phyloP scores from a whole-genome alignment of 257 asterid species.

The Coffea eugenioides region DNA sequence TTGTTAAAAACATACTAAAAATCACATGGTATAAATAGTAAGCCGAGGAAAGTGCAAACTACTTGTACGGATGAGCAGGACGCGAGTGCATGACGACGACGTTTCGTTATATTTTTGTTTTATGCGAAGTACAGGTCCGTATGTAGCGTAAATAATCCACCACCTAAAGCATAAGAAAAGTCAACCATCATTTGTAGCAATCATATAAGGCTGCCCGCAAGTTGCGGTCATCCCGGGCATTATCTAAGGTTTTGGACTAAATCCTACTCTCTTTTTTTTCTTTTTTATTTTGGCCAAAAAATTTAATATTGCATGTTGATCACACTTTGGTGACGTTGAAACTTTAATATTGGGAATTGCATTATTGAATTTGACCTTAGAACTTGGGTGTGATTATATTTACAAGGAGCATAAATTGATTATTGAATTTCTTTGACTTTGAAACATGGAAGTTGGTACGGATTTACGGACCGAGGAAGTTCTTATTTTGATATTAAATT shows the following conservation, averaged over 20 bases:
- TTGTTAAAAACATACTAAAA: not conserved
- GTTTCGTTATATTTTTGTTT: not conserved
- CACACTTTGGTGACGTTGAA: no score
- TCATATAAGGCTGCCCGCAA: slow-evolving; percentile 13
- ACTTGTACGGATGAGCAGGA: not conserved
- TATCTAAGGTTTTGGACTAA: not conserved
- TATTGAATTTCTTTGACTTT: no score
- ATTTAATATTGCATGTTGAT: no score
- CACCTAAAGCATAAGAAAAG: not conserved
- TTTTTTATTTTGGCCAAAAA: no score
- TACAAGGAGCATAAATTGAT: no score
- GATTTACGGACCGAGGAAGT: no score
- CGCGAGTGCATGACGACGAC: not conserved
- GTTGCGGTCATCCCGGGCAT: not conserved
- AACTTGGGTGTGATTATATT: no score
- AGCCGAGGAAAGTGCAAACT: slow-evolving; percentile 6
- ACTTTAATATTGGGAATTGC: no score
- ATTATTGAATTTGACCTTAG: no score
- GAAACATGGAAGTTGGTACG: no score
- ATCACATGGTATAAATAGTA: no score
- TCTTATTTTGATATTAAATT: no score
- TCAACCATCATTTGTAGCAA: slow-evolving; percentile 9
- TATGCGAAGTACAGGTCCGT: slow-evolving; percentile 14
- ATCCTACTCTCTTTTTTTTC: not conserved
- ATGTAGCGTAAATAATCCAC: not conserved